Evolutionary conservation across 2,329 filamentous ascomycete species (phyloP), one percentile per base, ranked within the genome.

Genomic region (Fusarium avenaceum): DNA sequence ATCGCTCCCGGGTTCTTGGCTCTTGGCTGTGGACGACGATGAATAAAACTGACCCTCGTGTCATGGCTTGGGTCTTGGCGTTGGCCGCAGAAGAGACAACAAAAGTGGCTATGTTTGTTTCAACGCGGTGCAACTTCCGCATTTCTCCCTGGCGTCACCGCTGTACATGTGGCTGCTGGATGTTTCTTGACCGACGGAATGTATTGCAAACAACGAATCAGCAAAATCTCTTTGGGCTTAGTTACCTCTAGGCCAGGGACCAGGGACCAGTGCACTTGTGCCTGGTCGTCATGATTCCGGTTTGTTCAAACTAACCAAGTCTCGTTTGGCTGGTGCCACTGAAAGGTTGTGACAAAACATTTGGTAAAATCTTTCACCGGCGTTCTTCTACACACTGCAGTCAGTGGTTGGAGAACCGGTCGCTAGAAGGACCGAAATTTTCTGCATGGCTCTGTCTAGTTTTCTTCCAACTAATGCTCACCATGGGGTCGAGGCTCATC

Each of bases 101-200:
- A 58, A 17, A 40, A 13, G 39, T 28, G 30, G 26, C 14, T 7
- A 22, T 5, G 10, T 30, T 19, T 15, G n/a, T 20, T 39, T 42
- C 32, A 35, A 20, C 45, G 7, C 26, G 38, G 26, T 60, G 35
- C 57, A 26, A 26, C 58, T 67, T 67, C 54, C 64, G 64, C 54
- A 65, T 61, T 40, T 60, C 49, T 63, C 13, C 6, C 30, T 11
- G 10, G 4, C 28, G 28, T 30, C 28, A 11, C 10, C 28, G 28
- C 10, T n/a, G 35, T n/a, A n/a, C 10, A 17, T n/a, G 35, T 35
- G 33, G 22, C 39, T 44, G 1, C 22, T 43, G 6, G 20, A 32
- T 44, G 1, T 44, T 32, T 47, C 43, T 22, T 46, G 30, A 24
- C n/a, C 22, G 26, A 24, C 35, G 30, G 22, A 32, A 33, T 17